Conservation (phyloP, 163 green algal species). For the Scenedesmus sp. region DNA sequence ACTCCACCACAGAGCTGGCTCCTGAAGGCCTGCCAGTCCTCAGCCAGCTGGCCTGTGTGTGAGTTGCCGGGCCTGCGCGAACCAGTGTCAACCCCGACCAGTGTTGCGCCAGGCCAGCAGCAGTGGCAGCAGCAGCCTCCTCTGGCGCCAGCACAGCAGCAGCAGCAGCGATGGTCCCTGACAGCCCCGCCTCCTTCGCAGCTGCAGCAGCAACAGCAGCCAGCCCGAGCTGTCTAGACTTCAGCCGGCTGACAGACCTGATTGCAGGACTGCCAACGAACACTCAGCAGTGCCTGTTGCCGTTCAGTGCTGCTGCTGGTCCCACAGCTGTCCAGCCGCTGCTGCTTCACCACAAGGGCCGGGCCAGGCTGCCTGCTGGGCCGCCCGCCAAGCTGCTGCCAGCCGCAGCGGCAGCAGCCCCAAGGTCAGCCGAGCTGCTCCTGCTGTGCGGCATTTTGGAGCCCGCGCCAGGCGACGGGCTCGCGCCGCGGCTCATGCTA, state of each 20-base stretch:
- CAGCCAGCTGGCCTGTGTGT: not conserved
- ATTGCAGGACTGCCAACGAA: not conserved
- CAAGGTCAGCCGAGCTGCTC: not conserved
- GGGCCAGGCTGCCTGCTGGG: not conserved
- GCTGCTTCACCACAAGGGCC: not conserved
- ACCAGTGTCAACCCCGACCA: too few relatives aligned
- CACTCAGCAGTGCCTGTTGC: not conserved
- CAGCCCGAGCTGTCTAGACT: slow-evolving; percentile 10
- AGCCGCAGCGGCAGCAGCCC: not conserved
- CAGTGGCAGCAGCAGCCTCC: not conserved
- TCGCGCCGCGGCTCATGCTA: not conserved
- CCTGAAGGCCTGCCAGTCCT: too few relatives aligned
- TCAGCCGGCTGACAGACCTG: not conserved
- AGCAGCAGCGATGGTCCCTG: not conserved
- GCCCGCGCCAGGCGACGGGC: not conserved
- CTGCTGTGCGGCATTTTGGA: not conserved
- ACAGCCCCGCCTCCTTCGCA: not conserved
- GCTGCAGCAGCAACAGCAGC: slow-evolving; percentile 27
- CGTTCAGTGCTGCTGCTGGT: not conserved
- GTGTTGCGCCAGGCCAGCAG: not conserved
- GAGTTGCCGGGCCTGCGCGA: too few relatives aligned
- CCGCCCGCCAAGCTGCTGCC: not conserved
- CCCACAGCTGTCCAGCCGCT: not conserved
- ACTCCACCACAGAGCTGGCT: not conserved
- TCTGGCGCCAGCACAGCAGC: not conserved